Evolutionary conservation across 1,284 basidiomycete species (phyloP).

Genomic region (Boletellus sp.): DNA sequence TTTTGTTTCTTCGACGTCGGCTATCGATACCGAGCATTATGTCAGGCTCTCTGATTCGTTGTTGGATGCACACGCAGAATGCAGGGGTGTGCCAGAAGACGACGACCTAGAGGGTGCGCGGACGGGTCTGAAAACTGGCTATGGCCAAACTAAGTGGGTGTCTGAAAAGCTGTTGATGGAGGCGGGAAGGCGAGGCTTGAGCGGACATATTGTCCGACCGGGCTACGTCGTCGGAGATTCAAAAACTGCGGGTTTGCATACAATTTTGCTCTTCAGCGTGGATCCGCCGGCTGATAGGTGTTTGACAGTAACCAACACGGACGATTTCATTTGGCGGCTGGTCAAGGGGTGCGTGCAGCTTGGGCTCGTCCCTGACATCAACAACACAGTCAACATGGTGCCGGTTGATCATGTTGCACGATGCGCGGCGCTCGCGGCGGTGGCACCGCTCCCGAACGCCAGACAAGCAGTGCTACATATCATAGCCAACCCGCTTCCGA

Average conservation of each 20-base stretch:
- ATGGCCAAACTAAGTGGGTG: slow-evolving; percentile 98
- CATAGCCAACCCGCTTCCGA: slow-evolving; percentile 81
- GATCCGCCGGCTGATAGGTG: slow-evolving; percentile 14
- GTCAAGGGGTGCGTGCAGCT: slow-evolving; percentile 98
- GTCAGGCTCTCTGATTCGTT: slow-evolving; percentile 81
- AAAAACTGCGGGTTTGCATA: slow-evolving; percentile 66
- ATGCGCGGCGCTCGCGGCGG: slow-evolving; percentile 71
- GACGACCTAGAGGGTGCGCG: slow-evolving; percentile 92
- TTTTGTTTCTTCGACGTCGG: slow-evolving; percentile 94
- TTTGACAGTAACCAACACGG: slow-evolving; percentile 87
- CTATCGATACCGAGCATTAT: slow-evolving; percentile 89
- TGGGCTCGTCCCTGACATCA: slow-evolving; percentile 93
- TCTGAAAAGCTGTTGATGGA: slow-evolving; percentile 93
- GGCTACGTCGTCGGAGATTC: slow-evolving; percentile 97
- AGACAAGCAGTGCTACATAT: slow-evolving; percentile 81
- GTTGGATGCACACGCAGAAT: slow-evolving; percentile 41
- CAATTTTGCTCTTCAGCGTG: slow-evolving; percentile 2
- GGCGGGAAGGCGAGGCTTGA: slow-evolving; percentile 82
- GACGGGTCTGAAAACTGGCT: slow-evolving; percentile 80
- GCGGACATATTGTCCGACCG: slow-evolving; percentile 88
- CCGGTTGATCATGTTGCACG: slow-evolving; percentile 96
- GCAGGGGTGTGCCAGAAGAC: slow-evolving; percentile 76
- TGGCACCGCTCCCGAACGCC: slow-evolving; percentile 48
- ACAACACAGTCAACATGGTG: slow-evolving; percentile 98
- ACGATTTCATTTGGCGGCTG: slow-evolving; percentile 98